Evolutionary conservation across 129 eudicot genomes (phyloP).

Genomic region (Gnaphalium uliginosum): DNA sequence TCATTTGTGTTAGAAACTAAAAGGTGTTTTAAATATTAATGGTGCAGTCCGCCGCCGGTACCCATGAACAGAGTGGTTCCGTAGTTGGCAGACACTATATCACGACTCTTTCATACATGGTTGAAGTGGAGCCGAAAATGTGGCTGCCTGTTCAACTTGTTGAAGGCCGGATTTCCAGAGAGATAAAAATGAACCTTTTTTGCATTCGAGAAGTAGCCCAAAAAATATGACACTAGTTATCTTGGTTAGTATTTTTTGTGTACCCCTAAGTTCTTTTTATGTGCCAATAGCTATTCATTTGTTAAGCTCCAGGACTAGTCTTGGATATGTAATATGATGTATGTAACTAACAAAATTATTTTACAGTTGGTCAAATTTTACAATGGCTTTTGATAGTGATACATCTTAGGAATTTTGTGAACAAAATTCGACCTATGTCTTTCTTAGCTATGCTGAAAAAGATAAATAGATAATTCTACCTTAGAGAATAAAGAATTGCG

Average conservation of each 20-base stretch:
- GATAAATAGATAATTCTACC: too few relatives aligned
- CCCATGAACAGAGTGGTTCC: conserved; percentile 23
- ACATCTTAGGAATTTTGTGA: too few relatives aligned
- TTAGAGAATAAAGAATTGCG: too few relatives aligned
- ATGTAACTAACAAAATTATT: neutral
- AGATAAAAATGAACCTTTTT: conserved; percentile 65
- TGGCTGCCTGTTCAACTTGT: conserved; percentile 90
- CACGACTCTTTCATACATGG: conserved; percentile 65
- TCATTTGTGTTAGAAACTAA: neutral
- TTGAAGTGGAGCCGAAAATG: conserved; percentile 73
- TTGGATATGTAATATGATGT: neutral
- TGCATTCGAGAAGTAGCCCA: conserved; percentile 60
- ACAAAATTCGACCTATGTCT: too few relatives aligned
- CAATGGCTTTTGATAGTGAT: neutral
- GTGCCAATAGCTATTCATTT: conserved; percentile 11
- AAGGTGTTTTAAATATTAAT: neutral
- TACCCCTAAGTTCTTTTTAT: conserved; percentile 8
- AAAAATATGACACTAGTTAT: conserved; percentile 21
- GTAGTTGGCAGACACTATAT: conserved; percentile 31
- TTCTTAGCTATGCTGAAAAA: too few relatives aligned
- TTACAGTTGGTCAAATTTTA: too few relatives aligned
- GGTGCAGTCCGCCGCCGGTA: conserved; percentile 26
- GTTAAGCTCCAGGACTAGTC: neutral
- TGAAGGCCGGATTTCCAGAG: conserved; percentile 71
- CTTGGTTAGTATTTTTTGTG: conserved; percentile 16